Base-by-base conservation (phyloP, 345 rosid species). In the Raphanus raphanistrum region DNA sequence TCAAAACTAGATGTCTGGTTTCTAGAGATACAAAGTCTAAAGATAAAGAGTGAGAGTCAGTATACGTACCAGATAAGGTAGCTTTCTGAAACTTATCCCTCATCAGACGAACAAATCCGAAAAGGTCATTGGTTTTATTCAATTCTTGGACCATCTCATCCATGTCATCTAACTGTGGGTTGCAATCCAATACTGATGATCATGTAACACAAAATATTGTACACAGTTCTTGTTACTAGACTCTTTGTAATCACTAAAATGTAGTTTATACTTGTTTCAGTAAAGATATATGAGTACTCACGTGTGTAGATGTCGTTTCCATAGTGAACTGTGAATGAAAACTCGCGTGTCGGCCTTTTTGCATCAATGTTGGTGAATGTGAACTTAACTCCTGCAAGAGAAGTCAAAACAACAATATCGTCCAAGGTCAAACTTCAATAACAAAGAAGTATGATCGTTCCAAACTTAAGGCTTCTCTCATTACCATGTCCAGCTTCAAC, bases 401-500 rank as follows among this genome's bases (percentile, higher is more conserved):
- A 63, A 58, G 70, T 27, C 29, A 80, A 48, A 66, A 36, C 25
- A 57, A 57, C 38, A 75, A 80, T 73, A 55, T 63, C 25, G 4
- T 16, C 7, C n/a, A 13, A 7, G 45, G 58, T 63, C 50, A 70
- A 73, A 15, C 16, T 64, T 68, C 15, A n/a, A 71, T 21, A 28
- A 71, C 15, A 38, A 15, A 5, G 73, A 66, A 71, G 26, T 10
- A 79, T 38, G 73, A 35, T 27, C 3, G 41, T 60, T 45, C 58
- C 50, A 21, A 70, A 33, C 48, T 48, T 45, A 11, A 35, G 27
- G 48, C 27, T 2, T 66, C 48, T 70, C 60, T 54, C 9, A 65
- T 82, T 90, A 92, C 99, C 99, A 80, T 74, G 85, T 66, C 99
- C 96, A 10, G 92, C 96, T 83, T 92, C 94, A 76, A 92, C 80